Percentiles rank a stretch among this genome's conserved stretches.
Evolutionary conservation across 192 early-diverging fungal species (phyloP).

Genomic region (Backusella macrospora): DNA sequence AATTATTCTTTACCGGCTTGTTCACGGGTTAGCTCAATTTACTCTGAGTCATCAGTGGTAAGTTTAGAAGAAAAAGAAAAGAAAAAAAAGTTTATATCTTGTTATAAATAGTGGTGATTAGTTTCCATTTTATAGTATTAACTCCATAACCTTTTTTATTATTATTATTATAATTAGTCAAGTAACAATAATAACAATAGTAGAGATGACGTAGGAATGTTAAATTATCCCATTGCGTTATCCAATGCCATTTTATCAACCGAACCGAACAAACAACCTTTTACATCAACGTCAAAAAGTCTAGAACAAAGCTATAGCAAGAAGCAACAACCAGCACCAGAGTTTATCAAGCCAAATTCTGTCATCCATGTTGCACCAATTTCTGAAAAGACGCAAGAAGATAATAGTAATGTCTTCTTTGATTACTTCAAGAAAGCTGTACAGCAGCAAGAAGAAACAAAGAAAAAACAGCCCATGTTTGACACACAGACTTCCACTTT

Average conservation of each 20-base stretch:
- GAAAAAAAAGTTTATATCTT: no score
- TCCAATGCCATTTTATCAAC: constrained; percentile 2
- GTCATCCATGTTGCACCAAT: constrained; percentile 5
- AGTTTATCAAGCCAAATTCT: constrained; percentile 6
- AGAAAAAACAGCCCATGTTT: constrained; percentile 1
- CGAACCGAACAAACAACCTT: constrained; percentile 13
- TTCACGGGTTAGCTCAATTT: constrained; percentile 1
- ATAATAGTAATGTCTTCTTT: neutral
- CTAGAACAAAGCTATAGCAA: neutral
- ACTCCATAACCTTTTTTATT: neutral
- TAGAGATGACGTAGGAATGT: constrained; percentile 1
- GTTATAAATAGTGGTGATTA: no score
- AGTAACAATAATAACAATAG: neutral
- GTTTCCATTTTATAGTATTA: neutral
- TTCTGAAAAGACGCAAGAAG: neutral
- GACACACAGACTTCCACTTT: neutral
- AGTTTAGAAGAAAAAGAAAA: neutral
- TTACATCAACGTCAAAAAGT: neutral
- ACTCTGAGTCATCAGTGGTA: constrained; percentile 1
- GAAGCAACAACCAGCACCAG: neutral
- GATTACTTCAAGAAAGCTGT: constrained; percentile 2
- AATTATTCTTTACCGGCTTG: neutral
- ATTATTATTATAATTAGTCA: neutral
- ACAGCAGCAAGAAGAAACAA: neutral
- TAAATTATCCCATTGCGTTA: constrained; percentile 3